These are phyloP conservation scores for Salix suchowensis DNA, from an alignment of 345 rosid species.

Conservation along the genomic window DNA sequence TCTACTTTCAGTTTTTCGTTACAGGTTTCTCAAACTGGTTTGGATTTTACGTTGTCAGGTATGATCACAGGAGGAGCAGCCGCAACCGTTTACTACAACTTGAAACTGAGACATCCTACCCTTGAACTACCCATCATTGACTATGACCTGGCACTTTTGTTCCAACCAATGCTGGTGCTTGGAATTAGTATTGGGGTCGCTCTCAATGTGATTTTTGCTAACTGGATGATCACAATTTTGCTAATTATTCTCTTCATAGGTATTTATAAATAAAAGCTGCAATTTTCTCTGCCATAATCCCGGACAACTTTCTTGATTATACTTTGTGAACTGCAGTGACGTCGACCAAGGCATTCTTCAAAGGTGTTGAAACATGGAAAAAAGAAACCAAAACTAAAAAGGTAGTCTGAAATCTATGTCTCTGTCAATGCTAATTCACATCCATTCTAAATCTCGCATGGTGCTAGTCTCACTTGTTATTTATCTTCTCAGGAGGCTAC, in stretches of 20 bases:
- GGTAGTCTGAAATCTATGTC: slow-evolving; percentile 14
- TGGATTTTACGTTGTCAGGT: slow-evolving; percentile 35
- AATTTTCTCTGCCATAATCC: neutral
- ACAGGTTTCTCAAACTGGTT: neutral
- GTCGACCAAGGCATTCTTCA: slow-evolving; percentile 41
- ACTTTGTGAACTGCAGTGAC: slow-evolving; percentile 23
- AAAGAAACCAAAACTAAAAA: slow-evolving; percentile 42
- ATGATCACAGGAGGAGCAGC: slow-evolving; percentile 85
- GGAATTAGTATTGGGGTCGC: slow-evolving; percentile 81
- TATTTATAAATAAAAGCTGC: slow-evolving; percentile 15
- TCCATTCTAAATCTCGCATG: neutral
- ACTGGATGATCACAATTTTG: slow-evolving; percentile 80
- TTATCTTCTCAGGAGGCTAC: slow-evolving; percentile 31
- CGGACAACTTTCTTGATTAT: neutral
- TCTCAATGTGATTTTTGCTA: slow-evolving; percentile 67
- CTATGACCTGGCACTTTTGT: slow-evolving; percentile 70
- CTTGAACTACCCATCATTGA: slow-evolving; percentile 74
- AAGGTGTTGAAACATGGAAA: slow-evolving; percentile 46
- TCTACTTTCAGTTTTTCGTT: neutral
- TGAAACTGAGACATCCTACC: slow-evolving; percentile 70
- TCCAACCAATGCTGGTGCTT: slow-evolving; percentile 86
- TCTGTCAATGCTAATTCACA: neutral
- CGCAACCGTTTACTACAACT: slow-evolving; percentile 76
- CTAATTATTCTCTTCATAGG: slow-evolving; percentile 81
- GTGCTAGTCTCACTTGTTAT: neutral